phyloP scores from a whole-genome alignment of 202 grass and related monocot species.

The Musa balbisiana region DNA sequence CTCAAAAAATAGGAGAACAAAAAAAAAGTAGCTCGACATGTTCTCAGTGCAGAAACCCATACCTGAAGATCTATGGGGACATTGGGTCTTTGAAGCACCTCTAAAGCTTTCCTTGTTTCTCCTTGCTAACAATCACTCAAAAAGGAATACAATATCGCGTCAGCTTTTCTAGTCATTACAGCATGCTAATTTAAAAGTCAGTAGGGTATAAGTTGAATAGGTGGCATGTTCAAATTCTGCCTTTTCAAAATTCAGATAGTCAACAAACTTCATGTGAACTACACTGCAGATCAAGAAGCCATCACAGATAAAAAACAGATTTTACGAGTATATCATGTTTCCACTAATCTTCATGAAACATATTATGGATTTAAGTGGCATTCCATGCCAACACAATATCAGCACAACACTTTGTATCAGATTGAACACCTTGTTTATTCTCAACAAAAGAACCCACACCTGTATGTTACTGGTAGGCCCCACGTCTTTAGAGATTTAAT shows the following conservation, averaged over 20 bases:
- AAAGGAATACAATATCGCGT: neutral
- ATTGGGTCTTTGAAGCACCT: constrained; percentile 80
- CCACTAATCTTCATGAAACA: too few species aligned
- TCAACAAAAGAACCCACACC: neutral
- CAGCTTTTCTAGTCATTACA: neutral
- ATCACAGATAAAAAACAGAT: neutral
- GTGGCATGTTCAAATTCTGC: neutral
- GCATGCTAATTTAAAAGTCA: neutral
- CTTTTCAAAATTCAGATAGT: neutral
- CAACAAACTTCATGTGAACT: neutral
- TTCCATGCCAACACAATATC: too few species aligned
- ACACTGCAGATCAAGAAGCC: neutral
- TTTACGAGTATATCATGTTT: neutral
- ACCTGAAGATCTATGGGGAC: constrained; percentile 90
- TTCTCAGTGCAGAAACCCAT: neutral
- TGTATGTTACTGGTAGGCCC: neutral
- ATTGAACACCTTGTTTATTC: too few species aligned
- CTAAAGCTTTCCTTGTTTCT: constrained; percentile 90
- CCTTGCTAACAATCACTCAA: constrained; percentile 63
- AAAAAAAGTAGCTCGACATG: neutral
- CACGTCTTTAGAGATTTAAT: neutral
- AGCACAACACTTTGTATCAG: too few species aligned
- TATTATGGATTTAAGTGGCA: too few species aligned
- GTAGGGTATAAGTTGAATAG: neutral
- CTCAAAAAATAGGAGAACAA: constrained; percentile 1